Conservation (phyloP, 768 basidiomycete genomes). For the Fomitopsis pulvina region DNA sequence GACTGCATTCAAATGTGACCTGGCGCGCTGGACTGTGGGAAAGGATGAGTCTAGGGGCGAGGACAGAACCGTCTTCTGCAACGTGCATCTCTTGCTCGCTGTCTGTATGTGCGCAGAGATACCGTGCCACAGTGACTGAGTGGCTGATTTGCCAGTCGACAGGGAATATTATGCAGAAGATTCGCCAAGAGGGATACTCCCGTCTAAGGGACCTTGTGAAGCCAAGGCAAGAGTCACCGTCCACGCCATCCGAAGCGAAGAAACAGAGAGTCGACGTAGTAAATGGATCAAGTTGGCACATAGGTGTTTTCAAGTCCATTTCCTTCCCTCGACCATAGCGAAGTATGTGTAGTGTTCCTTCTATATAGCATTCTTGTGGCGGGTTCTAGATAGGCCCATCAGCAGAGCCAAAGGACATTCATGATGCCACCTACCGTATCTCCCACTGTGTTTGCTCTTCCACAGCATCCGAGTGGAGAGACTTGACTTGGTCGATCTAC, state of each 20-base stretch:
- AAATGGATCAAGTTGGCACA: constrained; percentile 6
- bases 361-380: neutral
- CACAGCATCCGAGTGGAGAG: neutral
- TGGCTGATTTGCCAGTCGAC: constrained; percentile 10
- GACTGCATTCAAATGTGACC: neutral
- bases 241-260: constrained; percentile 3
- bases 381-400: neutral
- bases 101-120: neutral
- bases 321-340: constrained; percentile 14
- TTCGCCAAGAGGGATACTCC: constrained; percentile 26
- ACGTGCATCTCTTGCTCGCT: neutral
- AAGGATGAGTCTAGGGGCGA: neutral
- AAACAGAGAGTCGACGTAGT: neutral
- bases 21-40: neutral
- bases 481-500: neutral
- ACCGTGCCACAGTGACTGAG: neutral
- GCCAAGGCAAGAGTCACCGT: constrained; percentile 27
- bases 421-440: neutral
- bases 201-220: constrained; percentile 24
- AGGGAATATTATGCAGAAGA: constrained; percentile 24
- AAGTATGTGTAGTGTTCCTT: neutral
- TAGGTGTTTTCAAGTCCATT: constrained; percentile 12
- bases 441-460: neutral
- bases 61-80: neutral
- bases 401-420: neutral